phyloP scores from a whole-genome alignment of 306 rosid species.

The Calophaca sinica region DNA sequence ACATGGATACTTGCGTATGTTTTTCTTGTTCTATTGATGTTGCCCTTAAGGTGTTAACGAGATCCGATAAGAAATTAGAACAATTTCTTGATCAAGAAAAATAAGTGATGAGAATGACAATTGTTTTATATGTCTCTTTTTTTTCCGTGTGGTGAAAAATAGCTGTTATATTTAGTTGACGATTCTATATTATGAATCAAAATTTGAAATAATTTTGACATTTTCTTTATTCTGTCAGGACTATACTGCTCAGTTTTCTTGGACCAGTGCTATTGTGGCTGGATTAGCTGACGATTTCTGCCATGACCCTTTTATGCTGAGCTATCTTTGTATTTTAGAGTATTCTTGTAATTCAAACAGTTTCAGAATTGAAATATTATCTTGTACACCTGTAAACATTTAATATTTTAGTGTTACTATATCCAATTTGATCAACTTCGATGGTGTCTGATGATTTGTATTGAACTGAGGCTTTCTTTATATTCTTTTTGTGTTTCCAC shows the following conservation, averaged over 20 bases:
- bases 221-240: slow-evolving; percentile 47
- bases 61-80: slow-evolving; percentile 1
- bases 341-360: slow-evolving; percentile 56
- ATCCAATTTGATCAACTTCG: slow-evolving; percentile 45
- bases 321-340: slow-evolving; percentile 54
- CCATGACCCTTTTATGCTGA: slow-evolving; percentile 42
- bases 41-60: background rate
- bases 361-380: slow-evolving; percentile 50
- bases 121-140: background rate
- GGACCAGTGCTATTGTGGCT: slow-evolving; percentile 51
- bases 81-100: slow-evolving; percentile 27
- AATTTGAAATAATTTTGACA: slow-evolving; percentile 37
- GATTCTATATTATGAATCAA: background rate
- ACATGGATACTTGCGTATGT: background rate
- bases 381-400: slow-evolving; percentile 57
- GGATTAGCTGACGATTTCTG: slow-evolving; percentile 47
- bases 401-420: slow-evolving; percentile 38
- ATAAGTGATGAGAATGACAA: slow-evolving; percentile 5
- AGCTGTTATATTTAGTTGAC: slow-evolving; percentile 20
- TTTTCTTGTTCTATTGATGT: slow-evolving; percentile 10
- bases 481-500: slow-evolving; percentile 42
- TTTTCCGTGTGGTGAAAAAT: background rate
- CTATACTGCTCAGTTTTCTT: slow-evolving; percentile 41
- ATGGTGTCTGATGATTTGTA: slow-evolving; percentile 49
- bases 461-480: slow-evolving; percentile 37